A percentile compares a stretch with the other conserved stretches of the same genome.
phyloP scores from a whole-genome alignment of 1,284 basidiomycete species.

The Leccinum proliferum region DNA sequence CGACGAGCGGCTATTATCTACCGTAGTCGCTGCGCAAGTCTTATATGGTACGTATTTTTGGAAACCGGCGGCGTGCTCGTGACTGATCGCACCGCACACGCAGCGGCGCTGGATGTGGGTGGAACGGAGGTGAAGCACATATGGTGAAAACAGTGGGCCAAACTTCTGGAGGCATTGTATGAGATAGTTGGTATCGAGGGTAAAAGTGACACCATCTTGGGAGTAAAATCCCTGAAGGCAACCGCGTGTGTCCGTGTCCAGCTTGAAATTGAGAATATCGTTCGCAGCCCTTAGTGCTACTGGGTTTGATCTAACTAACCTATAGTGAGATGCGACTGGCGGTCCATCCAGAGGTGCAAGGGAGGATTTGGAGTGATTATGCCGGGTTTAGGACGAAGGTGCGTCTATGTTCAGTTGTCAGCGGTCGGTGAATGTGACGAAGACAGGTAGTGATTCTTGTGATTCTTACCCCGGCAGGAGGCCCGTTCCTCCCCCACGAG shows the following conservation, averaged over 20 bases:
- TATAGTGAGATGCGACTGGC: slow-evolving; percentile 12
- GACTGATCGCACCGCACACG: slow-evolving; percentile 13
- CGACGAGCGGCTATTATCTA: slow-evolving; percentile 45
- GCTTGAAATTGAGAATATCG: slow-evolving; percentile 61
- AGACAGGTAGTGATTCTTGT: too few species aligned
- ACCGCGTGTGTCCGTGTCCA: slow-evolving; percentile 54
- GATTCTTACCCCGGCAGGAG: too few species aligned
- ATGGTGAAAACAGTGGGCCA: slow-evolving; percentile 79
- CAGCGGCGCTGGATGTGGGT: slow-evolving; percentile 70
- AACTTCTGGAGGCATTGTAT: slow-evolving; percentile 47
- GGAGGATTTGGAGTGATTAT: too few species aligned
- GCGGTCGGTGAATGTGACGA: too few species aligned
- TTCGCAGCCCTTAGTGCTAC: slow-evolving; percentile 28
- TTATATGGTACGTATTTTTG: slow-evolving; percentile 55
- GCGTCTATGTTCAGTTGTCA: too few species aligned
- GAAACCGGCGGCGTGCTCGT: slow-evolving; percentile 4
- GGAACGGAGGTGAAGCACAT: slow-evolving; percentile 54
- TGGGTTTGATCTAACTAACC: slow-evolving; percentile 2
- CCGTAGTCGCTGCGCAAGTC: slow-evolving; percentile 52
- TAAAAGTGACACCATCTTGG: slow-evolving; percentile 33
- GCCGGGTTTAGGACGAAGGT: too few species aligned
- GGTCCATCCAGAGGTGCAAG: not conserved
- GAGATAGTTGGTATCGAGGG: slow-evolving; percentile 37
- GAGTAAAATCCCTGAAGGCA: slow-evolving; percentile 53
- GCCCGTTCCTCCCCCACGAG: too few species aligned